Evolutionary conservation across 2,329 filamentous ascomycete genomes (phyloP), one percentile per base, ranked within the genome.

Genomic region (Colletotrichum shisoi): DNA sequence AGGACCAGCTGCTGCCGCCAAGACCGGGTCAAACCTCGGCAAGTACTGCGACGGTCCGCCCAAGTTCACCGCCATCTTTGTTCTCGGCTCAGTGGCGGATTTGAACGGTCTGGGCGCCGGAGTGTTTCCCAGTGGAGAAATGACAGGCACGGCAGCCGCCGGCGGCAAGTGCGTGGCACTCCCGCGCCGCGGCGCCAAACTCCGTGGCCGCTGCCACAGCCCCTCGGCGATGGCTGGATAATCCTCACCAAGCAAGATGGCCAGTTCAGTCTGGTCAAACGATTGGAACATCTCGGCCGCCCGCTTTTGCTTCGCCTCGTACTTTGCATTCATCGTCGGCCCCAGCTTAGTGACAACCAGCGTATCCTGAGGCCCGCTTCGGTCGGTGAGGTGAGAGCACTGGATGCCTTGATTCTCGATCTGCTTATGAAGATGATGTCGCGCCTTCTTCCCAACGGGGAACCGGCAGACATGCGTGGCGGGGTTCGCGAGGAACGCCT

Each of bases 331-430:
- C 2, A 37, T 37, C 37, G 2, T 21, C 24, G 13, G 31, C 11
- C 44, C 27, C 17, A 63, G 67, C 71, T 75, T 77, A 34, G 69
- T 72, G n/a, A 76, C 71, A 3, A 75, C 70, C 6, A 76, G 19
- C n/a, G 70, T 71, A 12, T 70, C 42, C 21, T 51, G 61, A 1
- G 4, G 49, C 24, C 57, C 52, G 1, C 12, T 17, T 8, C 69
- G 65, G 1, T 65, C 58, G 12, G 71, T 74, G 24, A 39, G 11
- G n/a, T 73, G 69, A 0, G 59, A 70, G 57, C 73, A 77, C 21
- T 71, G 70, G 12, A 73, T 62, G 0, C 8, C 0, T 4, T 39
- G 46, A 0, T 1, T 0, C 15, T 73, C 65, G 3, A 76, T 68
- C 12, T 59, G 4, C 4, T 51, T 11, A 8, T 73, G 71, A 0